phyloP scores from a whole-genome alignment of 257 asterid genomes.

The Ehretia macrophylla region DNA sequence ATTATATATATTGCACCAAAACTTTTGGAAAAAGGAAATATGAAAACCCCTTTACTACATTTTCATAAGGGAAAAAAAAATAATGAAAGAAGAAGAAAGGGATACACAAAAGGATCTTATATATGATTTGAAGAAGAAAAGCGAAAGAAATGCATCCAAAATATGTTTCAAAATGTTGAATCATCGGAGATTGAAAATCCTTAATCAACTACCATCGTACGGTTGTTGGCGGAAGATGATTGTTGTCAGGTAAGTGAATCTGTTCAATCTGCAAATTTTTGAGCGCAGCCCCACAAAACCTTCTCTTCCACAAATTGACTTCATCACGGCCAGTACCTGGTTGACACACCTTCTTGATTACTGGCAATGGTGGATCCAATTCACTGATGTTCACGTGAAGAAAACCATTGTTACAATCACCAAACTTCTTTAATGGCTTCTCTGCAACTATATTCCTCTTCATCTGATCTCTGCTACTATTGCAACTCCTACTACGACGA shows the following conservation, averaged over 20 bases:
- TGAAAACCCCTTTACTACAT: too few relatives aligned
- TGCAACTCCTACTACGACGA: too few relatives aligned
- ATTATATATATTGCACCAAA: too few relatives aligned
- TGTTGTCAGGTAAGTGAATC: conserved; percentile 32
- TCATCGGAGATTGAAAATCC: too few relatives aligned
- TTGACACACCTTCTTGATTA: conserved; percentile 45
- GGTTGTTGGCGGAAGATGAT: conserved; percentile 30
- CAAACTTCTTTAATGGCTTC: conserved; percentile 12
- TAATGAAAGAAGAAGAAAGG: too few relatives aligned
- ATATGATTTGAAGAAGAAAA: too few relatives aligned
- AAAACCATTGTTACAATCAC: conserved; percentile 6
- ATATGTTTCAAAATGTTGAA: too few relatives aligned
- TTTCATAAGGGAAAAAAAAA: too few relatives aligned
- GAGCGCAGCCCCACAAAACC: conserved; percentile 39
- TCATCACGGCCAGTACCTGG: conserved; percentile 25
- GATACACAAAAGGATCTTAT: too few relatives aligned
- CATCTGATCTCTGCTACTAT: conserved; percentile 1
- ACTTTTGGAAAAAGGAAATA: too few relatives aligned
- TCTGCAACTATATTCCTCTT: conserved; percentile 14
- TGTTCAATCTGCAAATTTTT: conserved; percentile 50
- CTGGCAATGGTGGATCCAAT: conserved; percentile 95
- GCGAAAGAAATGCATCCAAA: too few relatives aligned
- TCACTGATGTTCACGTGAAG: conserved; percentile 33
- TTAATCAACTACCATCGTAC: conserved; percentile 16
- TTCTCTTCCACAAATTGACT: conserved; percentile 74